These are phyloP conservation scores for Taiwanofungus camphoratus DNA, from an alignment of 1,284 basidiomycete genomes.

Conservation along the genomic window DNA sequence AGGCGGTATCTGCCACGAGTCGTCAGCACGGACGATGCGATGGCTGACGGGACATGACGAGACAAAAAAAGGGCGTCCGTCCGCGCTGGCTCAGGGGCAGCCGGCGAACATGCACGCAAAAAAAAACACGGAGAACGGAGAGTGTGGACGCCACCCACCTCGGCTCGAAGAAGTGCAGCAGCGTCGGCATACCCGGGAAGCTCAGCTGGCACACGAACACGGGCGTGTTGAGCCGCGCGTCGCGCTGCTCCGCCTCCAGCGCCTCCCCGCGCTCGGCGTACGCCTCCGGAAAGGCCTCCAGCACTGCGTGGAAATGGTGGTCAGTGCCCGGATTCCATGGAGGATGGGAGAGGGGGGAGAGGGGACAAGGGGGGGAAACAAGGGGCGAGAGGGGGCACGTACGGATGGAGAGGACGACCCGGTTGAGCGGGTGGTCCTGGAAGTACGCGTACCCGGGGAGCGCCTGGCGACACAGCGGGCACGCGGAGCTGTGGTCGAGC, in stretches of 20 bases:
- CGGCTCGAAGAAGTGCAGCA: slow-evolving; percentile 91
- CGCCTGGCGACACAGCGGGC: slow-evolving; percentile 81
- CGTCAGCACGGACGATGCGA: background rate
- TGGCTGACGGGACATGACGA: background rate
- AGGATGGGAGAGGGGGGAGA: slow-evolving; percentile 1
- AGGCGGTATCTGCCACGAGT: slow-evolving; percentile 59
- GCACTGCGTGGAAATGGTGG: slow-evolving; percentile 49
- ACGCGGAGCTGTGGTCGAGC: slow-evolving; percentile 77
- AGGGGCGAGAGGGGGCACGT: slow-evolving; percentile 3
- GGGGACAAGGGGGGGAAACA: slow-evolving; percentile 1
- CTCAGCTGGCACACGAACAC: slow-evolving; percentile 88
- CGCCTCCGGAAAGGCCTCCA: slow-evolving; percentile 54
- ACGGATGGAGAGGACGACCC: slow-evolving; percentile 45
- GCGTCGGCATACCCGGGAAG: slow-evolving; percentile 87
- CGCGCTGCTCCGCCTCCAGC: slow-evolving; percentile 71
- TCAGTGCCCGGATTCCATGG: too few relatives aligned
- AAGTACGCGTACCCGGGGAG: slow-evolving; percentile 78
- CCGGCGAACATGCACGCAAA: too few relatives aligned
- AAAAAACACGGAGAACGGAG: slow-evolving; percentile 15
- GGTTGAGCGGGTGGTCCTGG: slow-evolving; percentile 71
- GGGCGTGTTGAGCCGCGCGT: slow-evolving; percentile 78
- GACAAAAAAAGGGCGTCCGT: too few relatives aligned
- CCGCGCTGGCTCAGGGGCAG: too few relatives aligned
- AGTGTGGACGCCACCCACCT: slow-evolving; percentile 31
- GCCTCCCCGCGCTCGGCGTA: slow-evolving; percentile 51